phyloP scores from a whole-genome alignment of 2,329 filamentous ascomycete genomes.

The Fusarium sarcochroum region DNA sequence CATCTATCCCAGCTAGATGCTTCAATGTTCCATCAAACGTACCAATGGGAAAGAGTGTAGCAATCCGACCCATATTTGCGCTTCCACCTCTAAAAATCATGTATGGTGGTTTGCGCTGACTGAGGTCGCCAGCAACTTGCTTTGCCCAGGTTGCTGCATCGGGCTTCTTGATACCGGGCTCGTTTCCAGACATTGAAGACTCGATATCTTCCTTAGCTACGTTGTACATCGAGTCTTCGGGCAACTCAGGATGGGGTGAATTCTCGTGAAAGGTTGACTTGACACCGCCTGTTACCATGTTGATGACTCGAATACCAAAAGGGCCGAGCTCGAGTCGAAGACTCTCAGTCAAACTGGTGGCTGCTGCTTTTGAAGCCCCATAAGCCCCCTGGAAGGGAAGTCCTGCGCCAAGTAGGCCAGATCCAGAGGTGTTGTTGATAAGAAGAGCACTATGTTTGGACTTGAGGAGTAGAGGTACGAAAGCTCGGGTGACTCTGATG shows the following conservation, averaged over 20 bases:
- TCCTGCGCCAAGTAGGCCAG: conserved; percentile 6
- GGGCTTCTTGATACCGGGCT: conserved; percentile 1
- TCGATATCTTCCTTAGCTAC: conserved; percentile 35
- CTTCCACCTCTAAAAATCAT: conserved; percentile 23
- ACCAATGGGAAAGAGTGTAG: conserved; percentile 24
- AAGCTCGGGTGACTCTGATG: conserved; percentile 41
- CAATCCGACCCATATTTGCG: conserved; percentile 14
- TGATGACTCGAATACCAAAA: conserved; percentile 47
- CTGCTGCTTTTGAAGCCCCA: conserved; percentile 48
- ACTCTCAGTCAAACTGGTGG: conserved; percentile 43
- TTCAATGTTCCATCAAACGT: conserved; percentile 21
- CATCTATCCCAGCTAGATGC: conserved; percentile 29
- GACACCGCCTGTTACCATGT: conserved; percentile 46
- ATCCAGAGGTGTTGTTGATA: conserved; percentile 41
- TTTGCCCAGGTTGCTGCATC: conserved; percentile 27
- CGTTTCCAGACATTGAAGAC: conserved; percentile 12
- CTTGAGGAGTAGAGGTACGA: conserved; percentile 42
- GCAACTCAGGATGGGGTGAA: neutral
- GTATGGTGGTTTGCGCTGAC: conserved; percentile 30
- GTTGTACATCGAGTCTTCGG: conserved; percentile 32
- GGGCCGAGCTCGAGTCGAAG: conserved; percentile 48
- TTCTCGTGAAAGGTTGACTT: conserved; percentile 39
- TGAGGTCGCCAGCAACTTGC: conserved; percentile 36
- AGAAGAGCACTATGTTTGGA: conserved; percentile 30
- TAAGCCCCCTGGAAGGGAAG: conserved; percentile 48